Evolutionary conservation across 2,329 filamentous ascomycete genomes (phyloP), one percentile per base, ranked within the genome.

Genomic region (Fusarium sp.): DNA sequence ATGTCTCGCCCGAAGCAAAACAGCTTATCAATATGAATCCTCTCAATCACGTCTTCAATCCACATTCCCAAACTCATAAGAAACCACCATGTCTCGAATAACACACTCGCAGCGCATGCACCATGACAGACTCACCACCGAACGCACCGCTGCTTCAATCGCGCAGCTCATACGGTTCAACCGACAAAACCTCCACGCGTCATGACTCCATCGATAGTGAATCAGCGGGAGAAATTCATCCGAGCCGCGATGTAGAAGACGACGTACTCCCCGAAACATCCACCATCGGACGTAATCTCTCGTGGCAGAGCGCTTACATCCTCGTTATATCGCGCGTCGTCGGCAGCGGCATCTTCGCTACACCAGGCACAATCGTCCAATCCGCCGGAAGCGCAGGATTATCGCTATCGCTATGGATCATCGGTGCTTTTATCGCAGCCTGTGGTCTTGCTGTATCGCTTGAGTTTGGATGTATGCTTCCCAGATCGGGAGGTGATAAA

Each of bases 311-410:
- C 72, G 88, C 89, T 3, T 92, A 90, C 76, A 89, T 92, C 59
- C 83, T 92, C 23, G 88, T 91, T 11, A 89, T 92, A 30, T 91
- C 89, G 3, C 85, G 90, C 15, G 89, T 93, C 9, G 89, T 93
- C 33, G 91, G 91, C 15, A 90, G 86, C 73, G 91, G 91, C 30
- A 92, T 93, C 69, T 93, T 93, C 74, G 90, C 91, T 1, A 92
- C 90, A 0, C 91, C 90, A 0, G 91, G 89, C 0, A 85, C 90
- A 7, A 92, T 94, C 53, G 84, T 92, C 6, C 86, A 88, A 40
- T 86, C 88, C 0, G 88, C 90, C 4, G 92, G 92, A 3, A 93
- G 90, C 60, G 84, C 91, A 0, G 91, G 90, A 0, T 80, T 93
- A 5, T 85, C 89, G 0, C 78, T 93, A 3, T 69, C 85, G 2